phyloP scores from a whole-genome alignment of 2,329 filamentous ascomycete genomes.

The Neofusicoccum cordaticola region DNA sequence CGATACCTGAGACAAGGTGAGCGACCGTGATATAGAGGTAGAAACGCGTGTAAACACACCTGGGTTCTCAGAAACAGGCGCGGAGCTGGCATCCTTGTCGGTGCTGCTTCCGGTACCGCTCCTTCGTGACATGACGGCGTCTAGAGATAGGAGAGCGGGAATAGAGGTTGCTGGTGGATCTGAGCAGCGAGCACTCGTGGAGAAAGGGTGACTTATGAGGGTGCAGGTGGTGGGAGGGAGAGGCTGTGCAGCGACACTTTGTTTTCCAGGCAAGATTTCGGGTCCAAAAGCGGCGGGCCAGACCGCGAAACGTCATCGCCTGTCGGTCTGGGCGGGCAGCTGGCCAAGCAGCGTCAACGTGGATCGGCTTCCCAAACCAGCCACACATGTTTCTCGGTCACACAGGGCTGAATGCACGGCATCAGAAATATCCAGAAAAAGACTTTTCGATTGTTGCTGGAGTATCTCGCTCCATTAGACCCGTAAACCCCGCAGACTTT shows the following conservation, averaged over 20 bases:
- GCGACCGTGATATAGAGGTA: background rate
- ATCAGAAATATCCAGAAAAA: background rate
- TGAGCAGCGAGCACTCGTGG: background rate
- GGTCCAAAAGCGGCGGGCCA: slow-evolving; percentile 11
- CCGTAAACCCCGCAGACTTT: slow-evolving; percentile 12
- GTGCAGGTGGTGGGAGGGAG: background rate
- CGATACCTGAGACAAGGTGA: slow-evolving; percentile 50
- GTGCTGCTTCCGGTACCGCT: slow-evolving; percentile 52
- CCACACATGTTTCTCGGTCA: slow-evolving; percentile 1
- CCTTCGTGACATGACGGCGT: slow-evolving; percentile 62
- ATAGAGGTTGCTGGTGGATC: background rate
- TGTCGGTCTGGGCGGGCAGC: background rate
- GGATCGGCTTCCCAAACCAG: slow-evolving; percentile 9
- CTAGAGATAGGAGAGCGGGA: background rate
- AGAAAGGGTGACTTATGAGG: background rate
- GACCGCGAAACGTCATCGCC: slow-evolving; percentile 15
- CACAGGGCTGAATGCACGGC: background rate
- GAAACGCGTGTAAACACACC: slow-evolving; percentile 16
- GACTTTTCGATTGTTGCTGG: slow-evolving; percentile 12
- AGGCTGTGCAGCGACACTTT: slow-evolving; percentile 18
- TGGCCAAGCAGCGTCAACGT: slow-evolving; percentile 4
- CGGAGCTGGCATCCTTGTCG: slow-evolving; percentile 43
- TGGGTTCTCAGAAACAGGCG: slow-evolving; percentile 42
- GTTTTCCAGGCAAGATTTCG: slow-evolving; percentile 18
- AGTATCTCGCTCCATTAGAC: slow-evolving; percentile 4